Conservation (phyloP, 2,329 filamentous ascomycete genomes). For the Clathrospora elynae region DNA sequence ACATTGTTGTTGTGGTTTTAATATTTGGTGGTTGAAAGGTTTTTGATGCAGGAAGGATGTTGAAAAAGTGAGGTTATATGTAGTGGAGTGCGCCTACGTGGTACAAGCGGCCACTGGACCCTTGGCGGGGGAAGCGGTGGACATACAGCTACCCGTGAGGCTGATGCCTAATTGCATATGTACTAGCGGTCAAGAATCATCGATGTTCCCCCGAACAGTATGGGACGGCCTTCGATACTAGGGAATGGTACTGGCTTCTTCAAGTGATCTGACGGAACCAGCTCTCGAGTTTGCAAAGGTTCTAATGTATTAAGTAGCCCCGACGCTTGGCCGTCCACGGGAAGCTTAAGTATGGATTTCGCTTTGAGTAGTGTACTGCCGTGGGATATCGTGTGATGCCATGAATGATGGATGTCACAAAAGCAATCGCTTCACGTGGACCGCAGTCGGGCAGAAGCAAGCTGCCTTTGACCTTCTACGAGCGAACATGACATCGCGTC, state of each 20-base stretch:
- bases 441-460: too few species aligned
- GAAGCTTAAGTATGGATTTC: too few species aligned
- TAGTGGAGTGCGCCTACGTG: conserved; percentile 2
- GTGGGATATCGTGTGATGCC: too few species aligned
- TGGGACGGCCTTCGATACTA: neutral
- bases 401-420: too few species aligned
- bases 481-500: too few species aligned
- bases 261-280: too few species aligned
- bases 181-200: neutral
- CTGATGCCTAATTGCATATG: conserved; percentile 9
- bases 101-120: neutral
- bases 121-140: conserved; percentile 6
- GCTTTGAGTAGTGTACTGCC: too few species aligned
- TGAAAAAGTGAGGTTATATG: conserved; percentile 13
- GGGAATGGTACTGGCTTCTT: neutral
- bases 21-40: neutral
- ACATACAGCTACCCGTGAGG: conserved; percentile 1
- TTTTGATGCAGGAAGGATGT: conserved; percentile 11
- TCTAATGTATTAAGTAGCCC: too few species aligned
- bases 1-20: conserved; percentile 2
- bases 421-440: too few species aligned
- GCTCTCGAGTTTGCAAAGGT: too few species aligned
- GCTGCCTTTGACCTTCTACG: too few species aligned
- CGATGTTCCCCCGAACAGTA: neutral
- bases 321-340: too few species aligned